phyloP scores from a whole-genome alignment of 345 rosid genomes.

The Gossypium mustelinum region DNA sequence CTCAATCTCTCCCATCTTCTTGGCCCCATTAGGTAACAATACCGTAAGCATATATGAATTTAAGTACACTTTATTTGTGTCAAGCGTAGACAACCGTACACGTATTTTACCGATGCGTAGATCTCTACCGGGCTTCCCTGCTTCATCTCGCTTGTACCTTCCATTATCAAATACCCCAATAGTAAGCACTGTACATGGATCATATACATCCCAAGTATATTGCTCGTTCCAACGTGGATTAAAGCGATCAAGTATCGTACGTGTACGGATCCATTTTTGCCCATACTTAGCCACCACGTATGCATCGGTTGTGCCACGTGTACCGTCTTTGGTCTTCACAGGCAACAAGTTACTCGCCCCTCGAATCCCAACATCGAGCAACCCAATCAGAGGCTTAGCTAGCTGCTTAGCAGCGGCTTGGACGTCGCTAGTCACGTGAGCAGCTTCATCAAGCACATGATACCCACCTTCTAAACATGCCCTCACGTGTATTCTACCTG shows the following conservation, averaged over 20 bases:
- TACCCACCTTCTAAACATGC: slow-evolving; percentile 87
- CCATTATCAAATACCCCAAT: slow-evolving; percentile 87
- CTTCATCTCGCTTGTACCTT: slow-evolving; percentile 57
- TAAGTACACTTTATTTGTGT: slow-evolving; percentile 66
- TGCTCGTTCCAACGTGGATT: slow-evolving; percentile 98
- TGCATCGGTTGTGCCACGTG: slow-evolving; percentile 86
- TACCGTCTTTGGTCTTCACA: slow-evolving; percentile 77
- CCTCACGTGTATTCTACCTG: slow-evolving; percentile 74
- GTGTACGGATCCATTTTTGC: slow-evolving; percentile 88
- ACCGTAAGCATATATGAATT: slow-evolving; percentile 57
- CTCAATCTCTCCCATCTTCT: slow-evolving; percentile 89
- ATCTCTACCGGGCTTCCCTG: slow-evolving; percentile 11
- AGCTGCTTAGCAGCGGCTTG: slow-evolving; percentile 78
- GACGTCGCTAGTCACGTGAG: slow-evolving; percentile 91
- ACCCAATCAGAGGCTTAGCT: slow-evolving; percentile 74
- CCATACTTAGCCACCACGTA: slow-evolving; percentile 95
- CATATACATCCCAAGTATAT: slow-evolving; percentile 86
- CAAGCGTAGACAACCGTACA: slow-evolving; percentile 70
- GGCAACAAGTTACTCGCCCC: slow-evolving; percentile 80
- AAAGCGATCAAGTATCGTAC: slow-evolving; percentile 77
- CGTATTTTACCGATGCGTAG: slow-evolving; percentile 63
- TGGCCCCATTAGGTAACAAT: slow-evolving; percentile 67
- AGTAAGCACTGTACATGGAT: slow-evolving; percentile 79
- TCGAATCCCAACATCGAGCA: slow-evolving; percentile 78
- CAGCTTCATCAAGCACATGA: slow-evolving; percentile 90